These are phyloP conservation scores for Chaetothyriales sp. DNA, from an alignment of 2,329 filamentous ascomycete species.

Conservation along the genomic window DNA sequence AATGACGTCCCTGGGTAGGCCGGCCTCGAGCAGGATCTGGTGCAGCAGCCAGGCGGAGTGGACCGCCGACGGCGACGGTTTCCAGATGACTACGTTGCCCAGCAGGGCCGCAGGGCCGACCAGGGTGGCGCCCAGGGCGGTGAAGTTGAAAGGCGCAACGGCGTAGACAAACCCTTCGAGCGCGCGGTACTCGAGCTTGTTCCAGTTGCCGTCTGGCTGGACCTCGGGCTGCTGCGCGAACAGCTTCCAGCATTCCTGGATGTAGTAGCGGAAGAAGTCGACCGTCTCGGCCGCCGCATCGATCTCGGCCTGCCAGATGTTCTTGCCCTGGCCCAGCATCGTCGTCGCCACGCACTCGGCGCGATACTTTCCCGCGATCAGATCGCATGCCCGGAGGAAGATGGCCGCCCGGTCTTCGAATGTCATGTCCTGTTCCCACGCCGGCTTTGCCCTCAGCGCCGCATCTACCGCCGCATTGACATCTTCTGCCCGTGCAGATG, in stretches of 20 bases:
- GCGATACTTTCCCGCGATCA: slow-evolving; percentile 6
- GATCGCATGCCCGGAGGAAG: slow-evolving; percentile 3
- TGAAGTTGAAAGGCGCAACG: slow-evolving; percentile 93
- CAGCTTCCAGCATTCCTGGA: slow-evolving; percentile 23
- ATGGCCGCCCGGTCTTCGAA: slow-evolving; percentile 7
- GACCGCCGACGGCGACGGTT: slow-evolving; percentile 79
- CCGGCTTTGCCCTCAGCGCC: slow-evolving; percentile 4
- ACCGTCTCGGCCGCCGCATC: slow-evolving; percentile 1
- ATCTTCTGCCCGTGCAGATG: slow-evolving; percentile 19
- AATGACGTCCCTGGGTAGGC: slow-evolving; percentile 75
- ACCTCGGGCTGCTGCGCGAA: slow-evolving; percentile 64
- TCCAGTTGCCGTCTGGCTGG: slow-evolving; percentile 41
- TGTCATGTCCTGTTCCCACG: slow-evolving; percentile 4
- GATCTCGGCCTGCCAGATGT: slow-evolving; percentile 2
- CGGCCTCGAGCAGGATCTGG: slow-evolving; percentile 79
- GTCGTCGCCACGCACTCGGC: slow-evolving; percentile 6
- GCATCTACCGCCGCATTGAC: slow-evolving; percentile 4
- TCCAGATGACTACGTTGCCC: slow-evolving; percentile 93
- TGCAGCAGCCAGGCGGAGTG: slow-evolving; percentile 85
- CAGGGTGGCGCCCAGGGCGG: slow-evolving; percentile 80
- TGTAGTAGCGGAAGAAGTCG: neutral
- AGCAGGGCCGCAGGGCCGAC: slow-evolving; percentile 69
- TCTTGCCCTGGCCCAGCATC: slow-evolving; percentile 11
- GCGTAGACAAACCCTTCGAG: slow-evolving; percentile 94
- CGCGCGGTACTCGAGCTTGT: slow-evolving; percentile 54